Conservation (phyloP, 2,329 filamentous ascomycete genomes). For the Calonectria hawksworthii region DNA sequence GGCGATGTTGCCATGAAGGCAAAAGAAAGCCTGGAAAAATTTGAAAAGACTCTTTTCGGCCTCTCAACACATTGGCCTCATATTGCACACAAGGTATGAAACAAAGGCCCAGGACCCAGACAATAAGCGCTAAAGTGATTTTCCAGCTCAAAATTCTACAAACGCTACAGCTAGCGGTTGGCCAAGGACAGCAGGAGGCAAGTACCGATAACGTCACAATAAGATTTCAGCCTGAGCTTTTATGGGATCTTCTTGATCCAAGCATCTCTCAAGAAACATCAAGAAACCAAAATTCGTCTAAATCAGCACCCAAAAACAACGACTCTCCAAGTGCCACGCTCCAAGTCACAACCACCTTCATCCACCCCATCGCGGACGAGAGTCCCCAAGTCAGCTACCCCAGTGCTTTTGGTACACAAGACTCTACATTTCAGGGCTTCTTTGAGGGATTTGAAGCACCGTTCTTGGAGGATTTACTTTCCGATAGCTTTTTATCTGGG, state of each 20-base stretch:
- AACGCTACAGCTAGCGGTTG: conserved; percentile 26
- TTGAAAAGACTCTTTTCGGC: conserved; percentile 24
- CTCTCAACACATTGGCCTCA: conserved; percentile 38
- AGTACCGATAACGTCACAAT: conserved; percentile 21
- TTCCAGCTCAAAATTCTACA: conserved; percentile 33
- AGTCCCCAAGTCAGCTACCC: conserved; percentile 11
- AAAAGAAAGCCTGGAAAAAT: conserved; percentile 32
- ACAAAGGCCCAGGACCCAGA: no score
- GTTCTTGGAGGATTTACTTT: conserved; percentile 41
- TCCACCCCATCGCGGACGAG: conserved; percentile 35
- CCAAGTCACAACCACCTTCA: conserved; percentile 40
- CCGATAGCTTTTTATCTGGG: conserved; percentile 32
- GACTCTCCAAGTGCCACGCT: conserved; percentile 35
- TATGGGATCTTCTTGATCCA: conserved; percentile 41
- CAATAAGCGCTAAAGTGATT: not conserved
- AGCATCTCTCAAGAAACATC: conserved; percentile 13
- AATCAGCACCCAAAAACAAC: not conserved
- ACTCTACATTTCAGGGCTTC: conserved; percentile 29
- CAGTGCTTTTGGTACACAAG: not conserved
- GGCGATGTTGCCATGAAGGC: conserved; percentile 36
- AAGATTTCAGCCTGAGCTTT: conserved; percentile 38
- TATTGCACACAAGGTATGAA: conserved; percentile 37
- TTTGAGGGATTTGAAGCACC: conserved; percentile 35
- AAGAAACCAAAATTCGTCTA: not conserved
- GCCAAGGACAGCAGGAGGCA: conserved; percentile 21